Evolutionary conservation across 768 basidiomycete species (phyloP), one percentile per base, ranked within the genome.

Genomic region (Rhodocollybia butyracea): DNA sequence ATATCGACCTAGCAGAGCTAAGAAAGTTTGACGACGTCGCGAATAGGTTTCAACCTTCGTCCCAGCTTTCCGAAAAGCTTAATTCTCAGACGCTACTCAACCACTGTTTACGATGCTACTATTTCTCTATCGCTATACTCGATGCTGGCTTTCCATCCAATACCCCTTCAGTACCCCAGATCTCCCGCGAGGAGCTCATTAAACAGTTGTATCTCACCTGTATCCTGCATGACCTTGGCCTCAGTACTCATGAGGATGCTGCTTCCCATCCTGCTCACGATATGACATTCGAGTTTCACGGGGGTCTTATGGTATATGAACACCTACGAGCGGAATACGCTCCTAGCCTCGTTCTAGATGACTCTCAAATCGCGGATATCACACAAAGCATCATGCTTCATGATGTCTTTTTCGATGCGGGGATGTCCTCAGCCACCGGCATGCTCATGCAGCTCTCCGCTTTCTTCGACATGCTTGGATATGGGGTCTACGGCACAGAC

Each of bases 381-480:
- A 59, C 61, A 1, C 59, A 64, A 46, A 60, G 63, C 26, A 62
- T 64, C 30, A 53, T 64, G 54, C 56, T 62, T n/a, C 63, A 64
- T 47, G 56, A 50, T n/a, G 43, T 54, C 17, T 31, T 55, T 17
- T 62, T 58, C 45, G 30, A 31, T 2, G 48, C 42, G 3, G 61
- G 63, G n/a, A 57, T 27, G 54, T 61, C 60, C 11, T 61, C 61
- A 21, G 53, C 63, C 15, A 42, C 57, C 3, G 54, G n/a, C 8
- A 57, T 55, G 41, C 54, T 64, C 32, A 54, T 60, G 46, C 52
- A 56, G 12, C 24, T 64, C 5, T 40, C 53, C 21, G 59, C 61
- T 7, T 50, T 51, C 19, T 59, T 62, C 38, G 63, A 64, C 46
- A 27, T 61, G 2, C 45, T 55, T 31, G 61, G 63, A 8, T 62